Base-by-base conservation (phyloP, 208 protist species). In the Leishmania braziliensis region DNA sequence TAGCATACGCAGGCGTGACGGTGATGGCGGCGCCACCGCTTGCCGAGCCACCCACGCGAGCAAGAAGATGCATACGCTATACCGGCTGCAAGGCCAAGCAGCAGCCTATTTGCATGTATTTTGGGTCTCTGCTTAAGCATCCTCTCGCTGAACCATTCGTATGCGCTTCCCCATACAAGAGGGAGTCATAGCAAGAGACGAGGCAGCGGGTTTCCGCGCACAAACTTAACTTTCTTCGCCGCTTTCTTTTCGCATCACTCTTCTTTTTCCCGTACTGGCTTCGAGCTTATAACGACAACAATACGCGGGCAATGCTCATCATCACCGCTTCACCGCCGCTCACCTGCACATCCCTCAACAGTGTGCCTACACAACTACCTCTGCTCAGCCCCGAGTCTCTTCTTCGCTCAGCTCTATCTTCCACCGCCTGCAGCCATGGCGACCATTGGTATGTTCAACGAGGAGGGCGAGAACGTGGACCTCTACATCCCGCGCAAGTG, bases 401-500 rank as follows among this genome's bases (percentile, higher is more conserved):
- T 29, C 43, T 18, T 51, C 68, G n/a, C 46, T 48, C 39, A n/a
- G 65, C 43, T 23, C 12, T 26, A 51, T 51, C 23, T 33, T 20
- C 66, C 18, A 62, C 39, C 54, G 58, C 72, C 56, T 48, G 53
- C 82, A 89, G 79, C 75, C 83, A 97, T 97, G 93, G 85, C 91
- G 83, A 89, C 92, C 86, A 97, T 97, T 79, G 94, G 94, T 84
- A 96, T 90, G 50, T 89, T 91, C 90, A 99, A 99, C 91, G 95
- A 96, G 79, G 94, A 97, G 83, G 95, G 94, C 72, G 86, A 93
- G 71, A 97, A 95, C 77, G 93, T 99, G 79, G 98, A 99, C 82
- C 88, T 99, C 51, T 99, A 99, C 95, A 98, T 98, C 86, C 98
- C 98, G 74, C 93, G 98, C 87, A 99, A 99, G 92, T 99, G 98